Percentiles rank a stretch among this genome's conserved stretches.
These are phyloP conservation scores for Paramecium primaurelia DNA, from an alignment of 73 alveolate genomes.

Conservation along the genomic window DNA sequence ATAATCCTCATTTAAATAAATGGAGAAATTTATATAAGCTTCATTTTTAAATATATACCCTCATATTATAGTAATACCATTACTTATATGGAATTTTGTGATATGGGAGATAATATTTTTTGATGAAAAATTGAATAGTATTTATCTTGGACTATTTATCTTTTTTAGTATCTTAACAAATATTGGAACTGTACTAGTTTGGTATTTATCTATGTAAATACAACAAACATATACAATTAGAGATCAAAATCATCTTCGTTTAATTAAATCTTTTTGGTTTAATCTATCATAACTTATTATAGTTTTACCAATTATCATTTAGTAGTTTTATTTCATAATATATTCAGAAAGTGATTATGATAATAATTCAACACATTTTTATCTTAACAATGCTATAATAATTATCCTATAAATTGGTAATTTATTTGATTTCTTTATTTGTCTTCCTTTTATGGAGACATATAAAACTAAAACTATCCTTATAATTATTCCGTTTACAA, in stretches of 20 bases:
- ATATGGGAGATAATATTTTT: background rate
- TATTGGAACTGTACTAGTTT: background rate
- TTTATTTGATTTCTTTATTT: background rate
- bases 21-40: background rate
- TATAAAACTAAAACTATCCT: background rate
- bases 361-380: background rate
- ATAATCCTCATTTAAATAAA: background rate
- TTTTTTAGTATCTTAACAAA: background rate
- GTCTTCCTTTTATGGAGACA: background rate
- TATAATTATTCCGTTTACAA: background rate
- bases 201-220: background rate
- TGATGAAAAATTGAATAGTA: background rate
- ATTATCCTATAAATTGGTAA: background rate
- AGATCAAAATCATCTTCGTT: background rate
- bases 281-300: background rate
- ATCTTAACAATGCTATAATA: background rate
- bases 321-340: background rate
- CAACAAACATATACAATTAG: background rate
- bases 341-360: background rate
- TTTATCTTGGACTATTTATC: background rate
- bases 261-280: slow-evolving; percentile 36
- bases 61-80: background rate
- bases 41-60: slow-evolving; percentile 1
- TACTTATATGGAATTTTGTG: background rate
- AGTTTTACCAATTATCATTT: background rate